Base-by-base conservation (phyloP, 306 rosid genomes). In the Crataegus laevigata region DNA sequence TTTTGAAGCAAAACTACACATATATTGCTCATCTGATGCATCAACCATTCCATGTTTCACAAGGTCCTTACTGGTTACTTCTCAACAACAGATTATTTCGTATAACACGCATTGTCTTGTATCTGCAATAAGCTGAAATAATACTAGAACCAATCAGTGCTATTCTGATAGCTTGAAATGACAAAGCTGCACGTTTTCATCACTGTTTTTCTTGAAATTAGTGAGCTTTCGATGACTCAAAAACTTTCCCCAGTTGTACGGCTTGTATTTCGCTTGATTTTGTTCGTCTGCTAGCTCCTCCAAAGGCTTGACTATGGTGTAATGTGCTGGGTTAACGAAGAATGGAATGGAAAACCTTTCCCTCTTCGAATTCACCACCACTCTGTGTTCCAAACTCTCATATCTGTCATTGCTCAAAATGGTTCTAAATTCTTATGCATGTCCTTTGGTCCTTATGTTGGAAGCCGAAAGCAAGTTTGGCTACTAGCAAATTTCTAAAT, bases 351-450 rank as follows among this genome's bases (percentile, higher is more conserved):
- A 89, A 57, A 79, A 75, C 72, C 92, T 82, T 45, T 84, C 92
- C 76, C 17, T 79, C 24, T 81, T 68, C 17, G 80, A 15, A 72
- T 84, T 84, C 61, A 84, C 86, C 72, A 80, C 51, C 63, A 73
- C 94, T 64, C 90, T 89, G 58, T 91, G 96, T 51, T 89, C 94
- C 59, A 80, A 88, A 73, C 94, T 91, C 65, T 87, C 87, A 72
- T 87, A 91, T 8, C 22, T 83, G 22, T 84, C 89, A 79, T 89
- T 91, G 79, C 88, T 91, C 84, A 77, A 76, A 42, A 81, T 38
- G 42, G 42, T 38, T 38, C 11, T 1, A 38, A 38, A 38, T 38
- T 38, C 42, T 38, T 38, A 10, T 8, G 11, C 42, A 38, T 38
- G 42, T 38, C 42, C 42, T 15, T 18, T 51, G 57, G 61, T 55